Percentiles rank a stretch among this genome's conserved stretches.
phyloP scores from a whole-genome alignment of 2,329 filamentous ascomycete genomes.

The Ophiostoma sp. region DNA sequence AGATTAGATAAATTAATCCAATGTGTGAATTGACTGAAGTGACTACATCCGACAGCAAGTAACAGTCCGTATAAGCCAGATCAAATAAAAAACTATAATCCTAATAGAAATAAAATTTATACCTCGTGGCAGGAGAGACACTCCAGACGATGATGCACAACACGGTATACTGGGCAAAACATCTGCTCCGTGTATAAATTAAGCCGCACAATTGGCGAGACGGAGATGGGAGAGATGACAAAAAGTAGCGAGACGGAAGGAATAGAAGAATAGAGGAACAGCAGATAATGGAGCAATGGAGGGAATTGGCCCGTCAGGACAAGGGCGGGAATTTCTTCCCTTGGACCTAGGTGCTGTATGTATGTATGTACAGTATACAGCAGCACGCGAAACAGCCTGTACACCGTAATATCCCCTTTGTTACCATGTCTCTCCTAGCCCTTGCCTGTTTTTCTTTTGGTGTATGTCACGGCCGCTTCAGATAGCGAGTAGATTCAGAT shows the following conservation, averaged over 20 bases:
- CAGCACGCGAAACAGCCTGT: background rate
- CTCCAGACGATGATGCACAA: background rate
- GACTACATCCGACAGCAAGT: background rate
- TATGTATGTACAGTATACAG: background rate
- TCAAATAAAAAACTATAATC: background rate
- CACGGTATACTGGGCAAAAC: constrained; percentile 18
- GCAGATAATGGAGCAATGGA: background rate
- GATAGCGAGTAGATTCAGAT: background rate
- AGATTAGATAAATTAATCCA: background rate
- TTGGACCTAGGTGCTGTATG: too few relatives aligned
- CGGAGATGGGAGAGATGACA: background rate
- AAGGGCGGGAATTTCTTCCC: background rate
- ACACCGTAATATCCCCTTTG: background rate
- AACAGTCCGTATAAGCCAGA: background rate
- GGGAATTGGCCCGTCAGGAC: background rate
- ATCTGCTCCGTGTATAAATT: background rate
- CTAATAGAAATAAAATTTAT: too few relatives aligned
- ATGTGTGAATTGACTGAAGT: background rate
- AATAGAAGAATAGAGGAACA: background rate
- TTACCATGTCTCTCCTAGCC: background rate
- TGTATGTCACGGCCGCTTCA: background rate
- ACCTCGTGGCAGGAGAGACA: constrained; percentile 11
- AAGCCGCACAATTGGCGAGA: constrained; percentile 19
- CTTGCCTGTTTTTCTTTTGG: background rate
- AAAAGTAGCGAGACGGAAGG: background rate